These are phyloP conservation scores for Thelonectria rubi DNA, from an alignment of 2,329 filamentous ascomycete species.

Conservation along the genomic window DNA sequence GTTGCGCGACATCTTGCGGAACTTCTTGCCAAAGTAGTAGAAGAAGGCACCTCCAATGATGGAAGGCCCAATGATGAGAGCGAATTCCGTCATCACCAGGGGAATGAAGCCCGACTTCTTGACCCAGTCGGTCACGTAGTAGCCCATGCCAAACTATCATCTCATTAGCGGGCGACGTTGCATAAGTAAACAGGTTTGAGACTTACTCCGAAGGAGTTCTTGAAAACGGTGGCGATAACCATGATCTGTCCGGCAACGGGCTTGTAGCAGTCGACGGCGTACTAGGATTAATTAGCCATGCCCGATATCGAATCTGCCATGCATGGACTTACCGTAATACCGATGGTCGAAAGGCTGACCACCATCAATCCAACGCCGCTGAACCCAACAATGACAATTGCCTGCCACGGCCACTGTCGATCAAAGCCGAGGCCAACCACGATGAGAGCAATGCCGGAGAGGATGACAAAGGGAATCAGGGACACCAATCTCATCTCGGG, in stretches of 20 bases:
- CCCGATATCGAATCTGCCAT: neutral
- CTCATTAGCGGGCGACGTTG: neutral
- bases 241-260: constrained; percentile 7
- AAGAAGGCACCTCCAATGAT: constrained; percentile 2
- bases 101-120: neutral
- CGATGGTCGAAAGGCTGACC: neutral
- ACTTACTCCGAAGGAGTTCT: constrained; percentile 11
- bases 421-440: constrained; percentile 1
- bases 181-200: neutral
- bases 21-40: neutral
- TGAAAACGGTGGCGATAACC: neutral
- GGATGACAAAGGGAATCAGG: neutral
- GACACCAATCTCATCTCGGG: constrained; percentile 3
- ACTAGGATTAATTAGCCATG: neutral
- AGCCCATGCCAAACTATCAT: constrained; percentile 6
- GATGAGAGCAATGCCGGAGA: neutral
- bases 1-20: neutral
- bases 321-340: neutral
- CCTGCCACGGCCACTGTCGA: neutral
- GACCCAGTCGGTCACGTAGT: constrained; percentile 7
- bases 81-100: neutral
- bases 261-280: constrained; percentile 8
- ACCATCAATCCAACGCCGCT: neutral
- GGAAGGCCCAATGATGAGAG: neutral
- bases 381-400: constrained; percentile 1